Evolutionary conservation across 441 rosid species (phyloP).

Genomic region (Omphalea diandra): DNA sequence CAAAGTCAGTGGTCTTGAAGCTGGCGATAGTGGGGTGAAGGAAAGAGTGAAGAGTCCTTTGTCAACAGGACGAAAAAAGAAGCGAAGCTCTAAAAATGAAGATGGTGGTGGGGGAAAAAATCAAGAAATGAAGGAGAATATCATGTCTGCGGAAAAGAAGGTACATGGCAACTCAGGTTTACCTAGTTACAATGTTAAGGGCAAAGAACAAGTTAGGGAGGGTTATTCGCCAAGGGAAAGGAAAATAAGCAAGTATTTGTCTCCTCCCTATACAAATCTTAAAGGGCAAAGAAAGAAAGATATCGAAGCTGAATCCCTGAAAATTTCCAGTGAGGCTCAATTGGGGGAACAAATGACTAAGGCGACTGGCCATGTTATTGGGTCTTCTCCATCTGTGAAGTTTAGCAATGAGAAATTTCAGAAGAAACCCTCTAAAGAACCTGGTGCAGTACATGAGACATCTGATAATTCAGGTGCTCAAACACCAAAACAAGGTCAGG

Average conservation of each 20-base stretch:
- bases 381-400: background rate
- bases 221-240: conserved; percentile 52
- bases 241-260: conserved; percentile 85
- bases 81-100: conserved; percentile 11
- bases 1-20: conserved; percentile 23
- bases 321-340: conserved; percentile 30
- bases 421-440: conserved; percentile 28
- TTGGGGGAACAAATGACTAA: conserved; percentile 31
- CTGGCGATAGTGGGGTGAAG: conserved; percentile 17
- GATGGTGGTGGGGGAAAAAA: conserved; percentile 18
- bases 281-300: conserved; percentile 39
- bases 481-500: conserved; percentile 26
- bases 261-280: conserved; percentile 65
- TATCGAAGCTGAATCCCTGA: conserved; percentile 38
- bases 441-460: conserved; percentile 22
- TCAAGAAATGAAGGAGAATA: conserved; percentile 17
- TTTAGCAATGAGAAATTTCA: conserved; percentile 20
- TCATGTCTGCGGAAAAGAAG: conserved; percentile 27
- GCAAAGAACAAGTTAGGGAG: conserved; percentile 30
- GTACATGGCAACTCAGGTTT: conserved; percentile 19
- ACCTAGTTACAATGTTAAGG: conserved; percentile 27
- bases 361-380: conserved; percentile 11
- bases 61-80: conserved; percentile 27
- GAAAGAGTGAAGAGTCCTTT: conserved; percentile 23
- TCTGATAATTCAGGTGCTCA: conserved; percentile 20